Base-by-base conservation (phyloP, 495 filamentous ascomycete species). In the Podospora pseudocomata region DNA sequence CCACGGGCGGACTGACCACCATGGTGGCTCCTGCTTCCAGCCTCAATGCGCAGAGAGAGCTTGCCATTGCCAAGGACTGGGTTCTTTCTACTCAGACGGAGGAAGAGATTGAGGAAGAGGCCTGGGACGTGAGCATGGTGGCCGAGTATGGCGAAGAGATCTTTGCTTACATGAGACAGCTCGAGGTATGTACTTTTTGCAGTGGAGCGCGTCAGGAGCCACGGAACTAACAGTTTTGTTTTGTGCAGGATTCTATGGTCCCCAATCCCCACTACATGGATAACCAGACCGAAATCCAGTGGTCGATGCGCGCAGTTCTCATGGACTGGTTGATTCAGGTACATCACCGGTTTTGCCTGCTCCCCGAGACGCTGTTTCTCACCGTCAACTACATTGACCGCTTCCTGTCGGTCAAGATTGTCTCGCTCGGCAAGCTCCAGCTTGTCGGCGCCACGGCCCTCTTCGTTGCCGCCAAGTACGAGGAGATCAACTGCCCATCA, bases 311-410 rank as follows among this genome's bases (percentile, higher is more conserved):
- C 59, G 88, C 94, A 11, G 92, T 98, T 58, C 87, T 99, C 64
- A 96, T 98, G 89, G 96, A 98, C 77, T 99, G 95, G 95, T 84
- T 99, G 11, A 89, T 97, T 56, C 94, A 98, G 76, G 95, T 99
- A 23, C 95, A 99, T 74, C 86, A 89, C 71, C 92, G 96, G 58
- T 98, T 99, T 81, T 84, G 84, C 26, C 85, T 98, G 15, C 87
- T 97, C 2, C 95, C 95, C 6, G 96, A 99, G 82, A 99, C 95
- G 0, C 82, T 99, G 6, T 98, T 96, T 80, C 86, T 98, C 57
- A 90, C 88, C 69, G 91, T 94, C 76, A 98, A 99, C 81, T 96
- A 93, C 80, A 92, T 99, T 72, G 95, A 99, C 76, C 92, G 95
- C 44, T 99, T 99, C 80, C 86, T 99, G 39, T 96, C 94, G 4